phyloP scores from a whole-genome alignment of 1,139 yeast species.

The Blastobotrys illinoisensis region DNA sequence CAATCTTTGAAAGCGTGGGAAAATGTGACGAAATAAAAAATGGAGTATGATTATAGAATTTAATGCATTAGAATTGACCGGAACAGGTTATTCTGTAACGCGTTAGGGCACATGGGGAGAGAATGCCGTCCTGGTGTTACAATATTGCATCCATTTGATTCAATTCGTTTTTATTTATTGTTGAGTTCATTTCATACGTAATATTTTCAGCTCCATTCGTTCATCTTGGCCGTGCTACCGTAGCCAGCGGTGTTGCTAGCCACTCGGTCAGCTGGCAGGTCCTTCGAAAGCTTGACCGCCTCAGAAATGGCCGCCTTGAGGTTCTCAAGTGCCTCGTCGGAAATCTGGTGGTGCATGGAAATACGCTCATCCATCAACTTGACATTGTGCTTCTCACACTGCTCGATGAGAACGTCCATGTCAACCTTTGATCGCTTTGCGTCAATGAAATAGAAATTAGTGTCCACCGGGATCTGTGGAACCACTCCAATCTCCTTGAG shows the following conservation, averaged over 20 bases:
- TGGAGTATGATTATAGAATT: too few relatives aligned
- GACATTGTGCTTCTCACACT: slow-evolving; percentile 56
- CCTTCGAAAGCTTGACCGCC: slow-evolving; percentile 9
- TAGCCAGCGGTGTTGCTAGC: slow-evolving; percentile 4
- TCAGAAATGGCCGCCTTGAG: slow-evolving; percentile 37
- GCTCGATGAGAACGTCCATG: slow-evolving; percentile 47
- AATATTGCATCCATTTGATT: too few relatives aligned
- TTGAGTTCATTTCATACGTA: too few relatives aligned
- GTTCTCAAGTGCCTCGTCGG: slow-evolving; percentile 56
- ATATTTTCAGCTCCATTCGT: slow-evolving; percentile 2
- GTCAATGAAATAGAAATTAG: slow-evolving; percentile 80
- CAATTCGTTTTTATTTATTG: too few relatives aligned
- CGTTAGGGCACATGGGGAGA: too few relatives aligned
- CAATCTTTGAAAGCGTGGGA: neutral
- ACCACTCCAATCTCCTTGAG: slow-evolving; percentile 52
- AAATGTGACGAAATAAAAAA: neutral
- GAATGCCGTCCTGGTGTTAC: too few relatives aligned
- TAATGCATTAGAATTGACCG: neutral
- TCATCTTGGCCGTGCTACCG: slow-evolving; percentile 6
- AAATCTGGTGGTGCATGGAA: slow-evolving; percentile 78
- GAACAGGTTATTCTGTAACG: too few relatives aligned
- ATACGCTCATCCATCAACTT: slow-evolving; percentile 63
- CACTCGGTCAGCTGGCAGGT: neutral
- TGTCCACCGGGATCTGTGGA: slow-evolving; percentile 69
- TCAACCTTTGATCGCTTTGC: slow-evolving; percentile 52